phyloP scores from a whole-genome alignment of 2,329 filamentous ascomycete species.

The Diplodia sapinea region DNA sequence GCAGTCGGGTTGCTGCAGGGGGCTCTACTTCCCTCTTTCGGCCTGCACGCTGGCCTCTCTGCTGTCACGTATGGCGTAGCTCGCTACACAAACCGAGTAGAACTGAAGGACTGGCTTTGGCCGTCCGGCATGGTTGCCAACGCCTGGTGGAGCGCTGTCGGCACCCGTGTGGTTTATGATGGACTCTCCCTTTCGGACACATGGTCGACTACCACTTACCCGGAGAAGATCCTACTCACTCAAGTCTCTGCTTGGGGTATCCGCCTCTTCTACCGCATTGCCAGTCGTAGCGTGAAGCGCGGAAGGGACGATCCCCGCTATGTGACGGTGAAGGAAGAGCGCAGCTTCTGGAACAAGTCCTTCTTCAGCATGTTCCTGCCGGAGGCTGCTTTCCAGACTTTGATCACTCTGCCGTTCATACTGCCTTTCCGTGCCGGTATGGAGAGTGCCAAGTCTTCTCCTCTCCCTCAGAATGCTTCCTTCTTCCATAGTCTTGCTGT shows the following conservation, averaged over 20 bases:
- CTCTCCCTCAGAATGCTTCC: slow-evolving; percentile 41
- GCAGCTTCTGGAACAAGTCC: slow-evolving; percentile 63
- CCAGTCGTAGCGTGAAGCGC: slow-evolving; percentile 55
- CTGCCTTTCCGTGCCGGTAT: slow-evolving; percentile 57
- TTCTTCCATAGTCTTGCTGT: slow-evolving; percentile 54
- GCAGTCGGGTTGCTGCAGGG: slow-evolving; percentile 60
- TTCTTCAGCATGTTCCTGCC: slow-evolving; percentile 62
- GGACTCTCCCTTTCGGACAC: slow-evolving; percentile 56
- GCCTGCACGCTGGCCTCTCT: slow-evolving; percentile 60
- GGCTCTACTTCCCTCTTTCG: slow-evolving; percentile 61
- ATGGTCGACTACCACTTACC: slow-evolving; percentile 57
- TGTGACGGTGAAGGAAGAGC: slow-evolving; percentile 57
- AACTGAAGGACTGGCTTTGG: slow-evolving; percentile 68
- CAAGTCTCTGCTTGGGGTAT: slow-evolving; percentile 65
- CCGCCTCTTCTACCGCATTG: slow-evolving; percentile 62
- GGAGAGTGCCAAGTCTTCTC: slow-evolving; percentile 16
- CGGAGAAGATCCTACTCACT: slow-evolving; percentile 61
- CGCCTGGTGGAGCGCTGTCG: slow-evolving; percentile 66
- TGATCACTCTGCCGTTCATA: slow-evolving; percentile 64
- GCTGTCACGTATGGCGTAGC: slow-evolving; percentile 59
- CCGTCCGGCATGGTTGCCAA: slow-evolving; percentile 61
- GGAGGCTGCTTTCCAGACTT: slow-evolving; percentile 62
- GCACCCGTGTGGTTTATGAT: slow-evolving; percentile 57
- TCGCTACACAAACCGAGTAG: slow-evolving; percentile 60
- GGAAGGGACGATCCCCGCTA: slow-evolving; percentile 65